These are phyloP conservation scores for Plectosphaerella plurivora DNA, from an alignment of 2,329 filamentous ascomycete genomes.

Conservation along the genomic window DNA sequence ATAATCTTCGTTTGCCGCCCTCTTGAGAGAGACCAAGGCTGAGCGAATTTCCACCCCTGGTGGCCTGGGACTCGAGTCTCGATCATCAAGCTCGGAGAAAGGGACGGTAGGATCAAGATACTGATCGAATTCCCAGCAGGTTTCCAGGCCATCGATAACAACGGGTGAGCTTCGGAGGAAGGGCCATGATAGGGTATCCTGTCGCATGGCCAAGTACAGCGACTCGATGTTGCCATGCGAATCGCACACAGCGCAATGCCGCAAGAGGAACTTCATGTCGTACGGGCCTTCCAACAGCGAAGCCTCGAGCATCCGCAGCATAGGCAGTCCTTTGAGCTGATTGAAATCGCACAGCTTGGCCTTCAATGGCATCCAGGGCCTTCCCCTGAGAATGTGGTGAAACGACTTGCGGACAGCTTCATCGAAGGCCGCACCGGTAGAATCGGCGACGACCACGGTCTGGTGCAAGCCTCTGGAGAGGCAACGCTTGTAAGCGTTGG, in stretches of 20 bases:
- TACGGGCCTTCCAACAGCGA: constrained; percentile 36
- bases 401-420: constrained; percentile 46
- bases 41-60: constrained; percentile 9
- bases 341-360: constrained; percentile 53
- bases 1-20: constrained; percentile 29
- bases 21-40: constrained; percentile 34
- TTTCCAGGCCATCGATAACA: constrained; percentile 48
- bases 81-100: constrained; percentile 12
- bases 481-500: constrained; percentile 56
- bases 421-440: constrained; percentile 43
- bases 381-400: constrained; percentile 40
- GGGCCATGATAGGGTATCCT: constrained; percentile 52
- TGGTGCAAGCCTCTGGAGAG: constrained; percentile 56
- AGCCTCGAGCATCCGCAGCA: constrained; percentile 50
- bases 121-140: constrained; percentile 47
- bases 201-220: constrained; percentile 54
- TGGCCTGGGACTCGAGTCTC: constrained; percentile 2
- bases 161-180: constrained; percentile 42
- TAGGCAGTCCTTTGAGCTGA: constrained; percentile 50
- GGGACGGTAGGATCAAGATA: constrained; percentile 40
- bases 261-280: constrained; percentile 45
- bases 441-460: constrained; percentile 48
- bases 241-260: constrained; percentile 52
- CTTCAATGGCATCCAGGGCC: constrained; percentile 54
- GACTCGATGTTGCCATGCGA: constrained; percentile 52